Evolutionary conservation across 2,329 filamentous ascomycete species (phyloP), one percentile per base, ranked within the genome.

Genomic region (Orbilia javanica): DNA sequence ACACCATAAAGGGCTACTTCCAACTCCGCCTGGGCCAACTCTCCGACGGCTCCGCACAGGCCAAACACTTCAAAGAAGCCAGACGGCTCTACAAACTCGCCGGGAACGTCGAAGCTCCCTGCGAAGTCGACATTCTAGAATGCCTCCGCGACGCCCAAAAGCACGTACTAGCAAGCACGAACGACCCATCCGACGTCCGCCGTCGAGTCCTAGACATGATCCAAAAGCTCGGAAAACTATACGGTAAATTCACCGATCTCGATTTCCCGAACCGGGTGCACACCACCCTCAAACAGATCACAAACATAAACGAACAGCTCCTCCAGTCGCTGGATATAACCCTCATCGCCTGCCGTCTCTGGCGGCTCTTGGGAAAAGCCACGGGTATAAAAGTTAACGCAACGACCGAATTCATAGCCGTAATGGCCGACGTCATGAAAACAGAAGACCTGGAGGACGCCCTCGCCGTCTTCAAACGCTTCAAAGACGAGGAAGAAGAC

Each of bases 241-340:
- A 78, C 44, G 29, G 42, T 22, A 71, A 67, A 53, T 78, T 78
- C 62, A 78, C 74, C 1, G 67, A 78, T 8, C 34, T 78, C 10
- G 63, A 78, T 50, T 72, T 67, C 46, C 74, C 74, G 0, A 78
- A 78, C 36, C 44, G 74, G 29, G 72, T 78, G 74, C 53, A 66
- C n/a, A 52, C 67, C 5, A 52, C 67, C 0, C 55, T 78, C 3
- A 55, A 46, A n/a, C 60, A 78, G 15, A 78, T 78, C 44, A 60
- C 57, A n/a, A 68, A 68, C 8, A 78, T 78, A n/a, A 78, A 72
- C 44, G 74, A 78, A 13, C 10, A 62, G 2, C 63, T 78, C 53
- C n/a, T 78, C 13, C 22, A 27, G 1, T 46, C 53, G 2, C 62
- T 52, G 1, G 67, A 78, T 4, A 66, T 78, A n/a, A 29, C 67